A percentile compares a stretch with the other conserved stretches of the same genome.
These are phyloP conservation scores for Nicotiana attenuata DNA, from an alignment of 257 asterid species.

Conservation along the genomic window DNA sequence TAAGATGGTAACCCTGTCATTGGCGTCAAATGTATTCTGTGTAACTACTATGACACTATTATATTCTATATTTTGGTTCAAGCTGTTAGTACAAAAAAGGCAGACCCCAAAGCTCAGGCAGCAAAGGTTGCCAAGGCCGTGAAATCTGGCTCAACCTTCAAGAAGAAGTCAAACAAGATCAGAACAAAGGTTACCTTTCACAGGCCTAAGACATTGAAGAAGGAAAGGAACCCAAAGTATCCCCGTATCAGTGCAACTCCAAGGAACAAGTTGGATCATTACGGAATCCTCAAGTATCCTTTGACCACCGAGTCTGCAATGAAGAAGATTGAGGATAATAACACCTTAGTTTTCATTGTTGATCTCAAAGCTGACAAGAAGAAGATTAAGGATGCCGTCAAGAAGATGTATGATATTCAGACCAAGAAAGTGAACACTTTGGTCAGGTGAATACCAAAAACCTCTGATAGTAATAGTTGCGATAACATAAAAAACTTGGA, in stretches of 20 bases:
- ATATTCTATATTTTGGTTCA: background rate
- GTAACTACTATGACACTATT: background rate
- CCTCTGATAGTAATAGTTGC: background rate
- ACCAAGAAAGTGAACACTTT: slow-evolving; percentile 30
- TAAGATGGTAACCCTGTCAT: background rate
- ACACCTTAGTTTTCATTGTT: slow-evolving; percentile 28
- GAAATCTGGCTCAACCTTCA: slow-evolving; percentile 17
- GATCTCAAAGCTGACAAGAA: slow-evolving; percentile 27
- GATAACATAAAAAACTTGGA: background rate
- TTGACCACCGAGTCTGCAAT: slow-evolving; percentile 27
- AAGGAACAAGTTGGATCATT: slow-evolving; percentile 25
- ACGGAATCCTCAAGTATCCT: slow-evolving; percentile 24
- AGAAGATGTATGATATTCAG: slow-evolving; percentile 29
- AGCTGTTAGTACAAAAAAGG: slow-evolving; percentile 21
- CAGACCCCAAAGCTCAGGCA: slow-evolving; percentile 24
- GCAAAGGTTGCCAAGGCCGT: slow-evolving; percentile 24
- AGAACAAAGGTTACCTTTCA: slow-evolving; percentile 26
- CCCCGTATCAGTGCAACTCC: slow-evolving; percentile 27
- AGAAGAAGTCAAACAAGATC: slow-evolving; percentile 22
- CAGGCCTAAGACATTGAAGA: slow-evolving; percentile 23
- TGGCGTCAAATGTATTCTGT: background rate
- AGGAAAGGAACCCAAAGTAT: slow-evolving; percentile 27
- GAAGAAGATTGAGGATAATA: slow-evolving; percentile 31
- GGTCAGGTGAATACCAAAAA: slow-evolving; percentile 14
- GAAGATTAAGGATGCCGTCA: slow-evolving; percentile 23